Conservation (phyloP, 495 filamentous ascomycete genomes). For the Neurospora discreta region DNA sequence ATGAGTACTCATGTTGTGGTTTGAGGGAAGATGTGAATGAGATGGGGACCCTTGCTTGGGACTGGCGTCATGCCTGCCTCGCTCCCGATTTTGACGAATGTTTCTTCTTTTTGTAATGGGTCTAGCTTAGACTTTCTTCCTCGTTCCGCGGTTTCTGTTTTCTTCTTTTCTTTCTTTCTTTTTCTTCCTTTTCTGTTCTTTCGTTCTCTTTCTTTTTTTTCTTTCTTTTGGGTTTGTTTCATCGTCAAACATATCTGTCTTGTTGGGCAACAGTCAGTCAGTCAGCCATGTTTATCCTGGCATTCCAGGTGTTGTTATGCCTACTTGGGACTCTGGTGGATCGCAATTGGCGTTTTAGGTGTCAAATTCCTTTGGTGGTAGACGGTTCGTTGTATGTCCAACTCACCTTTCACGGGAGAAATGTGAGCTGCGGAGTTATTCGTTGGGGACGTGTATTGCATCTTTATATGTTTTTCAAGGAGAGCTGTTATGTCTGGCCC, state of each 20-base stretch:
- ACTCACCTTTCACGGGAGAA: neutral
- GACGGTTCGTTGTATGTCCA: neutral
- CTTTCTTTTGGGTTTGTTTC: neutral
- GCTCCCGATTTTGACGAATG: neutral
- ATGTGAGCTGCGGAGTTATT: neutral
- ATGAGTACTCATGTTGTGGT: slow-evolving; percentile 48
- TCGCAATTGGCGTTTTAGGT: neutral
- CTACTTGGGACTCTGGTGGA: neutral
- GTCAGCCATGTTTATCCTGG: neutral
- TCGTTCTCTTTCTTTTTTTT: neutral
- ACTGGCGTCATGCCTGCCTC: neutral
- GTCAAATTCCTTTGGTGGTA: neutral
- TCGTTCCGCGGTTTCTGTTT: neutral
- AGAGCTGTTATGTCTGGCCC: neutral
- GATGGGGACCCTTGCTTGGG: neutral
- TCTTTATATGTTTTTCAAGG: neutral
- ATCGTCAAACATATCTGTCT: neutral
- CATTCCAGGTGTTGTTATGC: neutral
- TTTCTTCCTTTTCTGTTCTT: neutral
- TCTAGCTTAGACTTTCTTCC: neutral
- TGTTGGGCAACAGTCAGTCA: neutral
- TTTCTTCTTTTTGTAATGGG: neutral
- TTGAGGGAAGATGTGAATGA: slow-evolving; percentile 6
- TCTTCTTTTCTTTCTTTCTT: neutral
- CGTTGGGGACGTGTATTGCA: neutral